Evolutionary conservation across 1,139 yeast genomes (phyloP), one percentile per base, ranked within the genome.

Genomic region (Nadsonia commutata): DNA sequence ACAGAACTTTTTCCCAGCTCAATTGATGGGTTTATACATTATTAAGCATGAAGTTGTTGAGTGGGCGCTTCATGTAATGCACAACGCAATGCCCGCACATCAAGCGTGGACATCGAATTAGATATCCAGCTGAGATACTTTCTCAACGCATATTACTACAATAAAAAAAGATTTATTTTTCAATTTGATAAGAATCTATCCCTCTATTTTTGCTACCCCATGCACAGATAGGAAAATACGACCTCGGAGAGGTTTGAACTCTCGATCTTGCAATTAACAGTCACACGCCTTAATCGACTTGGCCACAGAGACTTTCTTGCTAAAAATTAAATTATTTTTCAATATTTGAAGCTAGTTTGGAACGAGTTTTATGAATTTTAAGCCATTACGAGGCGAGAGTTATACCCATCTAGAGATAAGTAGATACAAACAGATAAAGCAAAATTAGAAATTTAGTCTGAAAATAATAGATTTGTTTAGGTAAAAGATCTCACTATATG

Each of bases 261-360:
- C 33, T 27, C 33, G 33, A 27, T 27, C 45, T 43, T 40, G 42
- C 45, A 43, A 66, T 63, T 67, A 68, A 68, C 72, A 68, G 72
- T 67, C 72, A 66, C 63, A 67, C 72, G 72, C 72, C 72, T 69
- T 68, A 68, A 57, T 72, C 72, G 68, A 58, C 71, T 68, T 67
- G 72, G 72, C 72, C 72, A 68, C 71, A 70, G 62, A 67, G 70
- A 67, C 72, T 16, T 27, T n/a, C 13, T 27, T 8, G 23, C 9
- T 21, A 8, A 11, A 27, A 16, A 27, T 11, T 27, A 13, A 27
- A 27, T 11, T 16, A 27, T 13, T 27, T 4, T 11, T 4, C 4
- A 27, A 27, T 16, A 27, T 9, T 6, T 4, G 9, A 13, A 27
- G 4, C n/a, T 27, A 27, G 33, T 13, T 11, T 21, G n/a, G n/a